Percentiles rank a stretch among this genome's conserved stretches.
Conservation (phyloP, 169 alveolate genomes). For the Miamiensis avidus region DNA sequence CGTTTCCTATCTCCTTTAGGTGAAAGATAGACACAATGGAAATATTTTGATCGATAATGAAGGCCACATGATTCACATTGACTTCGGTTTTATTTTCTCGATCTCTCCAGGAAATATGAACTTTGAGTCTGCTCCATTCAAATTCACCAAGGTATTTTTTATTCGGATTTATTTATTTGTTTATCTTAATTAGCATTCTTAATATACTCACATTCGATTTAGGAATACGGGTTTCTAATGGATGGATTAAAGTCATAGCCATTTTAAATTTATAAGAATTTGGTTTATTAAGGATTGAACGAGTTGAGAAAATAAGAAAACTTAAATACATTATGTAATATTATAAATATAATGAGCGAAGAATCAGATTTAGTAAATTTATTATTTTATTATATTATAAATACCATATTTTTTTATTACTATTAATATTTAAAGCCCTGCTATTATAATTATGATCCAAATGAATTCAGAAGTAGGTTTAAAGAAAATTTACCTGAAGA, state of each 20-base stretch:
- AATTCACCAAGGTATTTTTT: conserved; percentile 44
- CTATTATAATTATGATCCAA: neutral
- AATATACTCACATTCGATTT: neutral
- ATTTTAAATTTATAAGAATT: conserved; percentile 1
- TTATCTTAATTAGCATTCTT: neutral
- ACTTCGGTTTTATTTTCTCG: conserved; percentile 81
- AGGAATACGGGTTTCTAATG: conserved; percentile 10
- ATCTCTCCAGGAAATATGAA: conserved; percentile 77
- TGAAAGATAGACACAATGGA: conserved; percentile 87
- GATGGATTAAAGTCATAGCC: conserved; percentile 5
- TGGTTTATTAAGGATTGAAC: conserved; percentile 12
- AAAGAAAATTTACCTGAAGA: neutral
- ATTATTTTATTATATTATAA: too few species aligned
- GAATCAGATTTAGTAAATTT: neutral
- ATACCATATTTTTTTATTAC: too few species aligned
- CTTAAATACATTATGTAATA: neutral
- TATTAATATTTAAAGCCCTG: neutral
- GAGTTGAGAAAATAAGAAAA: neutral
- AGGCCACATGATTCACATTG: conserved; percentile 85
- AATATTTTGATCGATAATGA: conserved; percentile 77
- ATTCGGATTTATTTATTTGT: neutral
- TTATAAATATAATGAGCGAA: neutral
- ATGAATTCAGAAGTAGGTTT: neutral
- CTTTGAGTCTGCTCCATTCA: conserved; percentile 77
- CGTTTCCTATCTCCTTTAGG: conserved; percentile 68